Base-by-base conservation (phyloP, 495 filamentous ascomycete genomes). In the Oidiodendron maius region DNA sequence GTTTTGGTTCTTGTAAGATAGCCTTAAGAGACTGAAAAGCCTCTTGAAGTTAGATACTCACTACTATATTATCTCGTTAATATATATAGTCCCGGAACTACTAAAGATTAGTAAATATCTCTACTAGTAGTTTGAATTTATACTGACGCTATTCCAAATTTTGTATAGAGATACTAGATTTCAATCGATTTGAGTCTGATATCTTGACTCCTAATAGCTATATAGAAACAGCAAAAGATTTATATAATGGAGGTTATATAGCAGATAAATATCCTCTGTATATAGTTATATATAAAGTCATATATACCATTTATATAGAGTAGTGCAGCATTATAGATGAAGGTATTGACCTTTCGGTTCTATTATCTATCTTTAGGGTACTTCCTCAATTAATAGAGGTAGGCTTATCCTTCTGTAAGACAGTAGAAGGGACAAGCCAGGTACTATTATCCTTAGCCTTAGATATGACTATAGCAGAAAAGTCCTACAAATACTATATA, bases 61-160 rank as follows among this genome's bases (percentile, higher is more conserved):
- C 44, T 15, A 46, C 26, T 28, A 46, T 46, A 24, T 46, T 13
- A 11, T 46, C 23, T 46, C 24, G n/a, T 46, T 46, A 35, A 46
- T 28, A 35, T 46, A 46, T 36, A 28, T 40, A 36, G 44, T 46
- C 44, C 44, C 44, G 26, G 44, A 46, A 46, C 44, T 46, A 11
- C 44, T 46, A 23, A 46, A 46, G 44, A 13, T 28, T 46, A 28
- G 44, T 46, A 46, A 35, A 10, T 34, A 34, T 21, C 21, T 15
- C 26, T 46, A 17, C n/a, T n/a, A n/a, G n/a, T n/a, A 35, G 8
- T 35, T n/a, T 36, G 23, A 35, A 18, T 35, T 20, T 40, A 15
- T 32, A 28, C 44, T 46, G 25, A 46, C 22, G 21, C 28, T 36
- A 18, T 28, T 34, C 17, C 17, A 34, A 34, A 34, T 34, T n/a